Percentiles rank a stretch among this genome's conserved stretches.
These are phyloP conservation scores for Nematocida displodere DNA, from an alignment of 371 early-diverging fungal species.

Conservation along the genomic window DNA sequence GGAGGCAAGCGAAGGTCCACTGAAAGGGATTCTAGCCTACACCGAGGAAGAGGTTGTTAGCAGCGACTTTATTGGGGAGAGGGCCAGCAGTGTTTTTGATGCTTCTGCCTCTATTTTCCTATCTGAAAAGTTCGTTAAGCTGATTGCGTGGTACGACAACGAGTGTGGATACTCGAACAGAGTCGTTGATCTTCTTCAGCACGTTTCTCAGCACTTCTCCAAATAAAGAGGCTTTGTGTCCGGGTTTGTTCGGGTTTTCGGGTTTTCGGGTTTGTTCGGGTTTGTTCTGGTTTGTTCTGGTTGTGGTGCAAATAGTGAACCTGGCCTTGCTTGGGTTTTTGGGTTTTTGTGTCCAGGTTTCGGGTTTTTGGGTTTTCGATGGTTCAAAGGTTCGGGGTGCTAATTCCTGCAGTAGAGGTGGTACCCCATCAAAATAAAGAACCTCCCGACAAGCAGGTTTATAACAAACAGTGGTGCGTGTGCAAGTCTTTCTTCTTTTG, in stretches of 20 bases:
- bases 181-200: constrained; percentile 64
- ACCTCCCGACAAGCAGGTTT: constrained; percentile 11
- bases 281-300: neutral
- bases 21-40: constrained; percentile 86
- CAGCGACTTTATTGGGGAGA: constrained; percentile 83
- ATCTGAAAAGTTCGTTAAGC: constrained; percentile 89
- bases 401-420: constrained; percentile 46
- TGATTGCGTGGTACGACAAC: constrained; percentile 81
- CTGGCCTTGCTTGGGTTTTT: too few species aligned
- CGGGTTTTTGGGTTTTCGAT: neutral
- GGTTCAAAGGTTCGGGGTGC: neutral
- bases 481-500: constrained; percentile 3
- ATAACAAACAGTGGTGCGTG: constrained; percentile 14
- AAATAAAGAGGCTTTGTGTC: neutral
- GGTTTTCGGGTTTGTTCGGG: too few species aligned
- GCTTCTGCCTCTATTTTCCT: constrained; percentile 88
- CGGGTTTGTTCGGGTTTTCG: neutral
- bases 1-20: constrained; percentile 69
- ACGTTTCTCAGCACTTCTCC: neutral
- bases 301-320: neutral
- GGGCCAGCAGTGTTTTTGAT: constrained; percentile 85
- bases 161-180: constrained; percentile 84
- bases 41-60: constrained; percentile 94
- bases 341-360: too few species aligned
- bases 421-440: constrained; percentile 36